Evolutionary conservation across 352 stramenopile species (phyloP).

Genomic region (Globisporangium yorkense): DNA sequence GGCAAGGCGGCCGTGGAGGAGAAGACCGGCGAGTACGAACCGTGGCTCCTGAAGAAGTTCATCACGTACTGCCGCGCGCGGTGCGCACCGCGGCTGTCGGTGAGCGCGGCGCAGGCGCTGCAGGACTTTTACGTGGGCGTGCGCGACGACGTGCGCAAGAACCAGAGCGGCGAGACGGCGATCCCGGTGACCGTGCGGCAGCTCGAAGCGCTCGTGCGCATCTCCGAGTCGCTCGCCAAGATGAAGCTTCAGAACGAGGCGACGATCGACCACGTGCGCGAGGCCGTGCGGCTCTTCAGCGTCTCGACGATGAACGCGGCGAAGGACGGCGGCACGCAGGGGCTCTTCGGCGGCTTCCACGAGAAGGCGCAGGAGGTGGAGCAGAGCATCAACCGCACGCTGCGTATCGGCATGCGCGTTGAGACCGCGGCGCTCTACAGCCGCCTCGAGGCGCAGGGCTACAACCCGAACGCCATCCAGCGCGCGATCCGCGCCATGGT

Average conservation of each 20-base stretch:
- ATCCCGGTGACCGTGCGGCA: slow-evolving; percentile 99
- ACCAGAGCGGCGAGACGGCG: slow-evolving; percentile 56
- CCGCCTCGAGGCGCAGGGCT: slow-evolving; percentile 74
- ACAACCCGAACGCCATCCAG: slow-evolving; percentile 84
- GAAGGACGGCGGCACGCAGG: slow-evolving; percentile 84
- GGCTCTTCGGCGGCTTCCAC: slow-evolving; percentile 71
- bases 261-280: slow-evolving; percentile 88
- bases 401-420: slow-evolving; percentile 73
- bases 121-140: slow-evolving; percentile 98
- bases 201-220: slow-evolving; percentile 96
- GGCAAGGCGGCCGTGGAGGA: slow-evolving; percentile 23
- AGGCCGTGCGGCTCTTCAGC: slow-evolving; percentile 97
- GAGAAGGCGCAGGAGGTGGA: slow-evolving; percentile 82
- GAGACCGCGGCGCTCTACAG: slow-evolving; percentile 79
- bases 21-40: slow-evolving; percentile 55
- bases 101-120: slow-evolving; percentile 89
- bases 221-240: slow-evolving; percentile 97
- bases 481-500: slow-evolving; percentile 83
- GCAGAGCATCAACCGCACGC: slow-evolving; percentile 76
- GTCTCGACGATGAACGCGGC: slow-evolving; percentile 98
- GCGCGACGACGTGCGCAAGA: slow-evolving; percentile 92
- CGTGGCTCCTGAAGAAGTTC: slow-evolving; percentile 95
- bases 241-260: slow-evolving; percentile 92
- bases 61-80: slow-evolving; percentile 97
- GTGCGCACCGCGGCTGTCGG: slow-evolving; percentile 90